Evolutionary conservation across 257 asterid genomes (phyloP), one percentile per base, ranked within the genome.

Genomic region (Solanum phureja): DNA sequence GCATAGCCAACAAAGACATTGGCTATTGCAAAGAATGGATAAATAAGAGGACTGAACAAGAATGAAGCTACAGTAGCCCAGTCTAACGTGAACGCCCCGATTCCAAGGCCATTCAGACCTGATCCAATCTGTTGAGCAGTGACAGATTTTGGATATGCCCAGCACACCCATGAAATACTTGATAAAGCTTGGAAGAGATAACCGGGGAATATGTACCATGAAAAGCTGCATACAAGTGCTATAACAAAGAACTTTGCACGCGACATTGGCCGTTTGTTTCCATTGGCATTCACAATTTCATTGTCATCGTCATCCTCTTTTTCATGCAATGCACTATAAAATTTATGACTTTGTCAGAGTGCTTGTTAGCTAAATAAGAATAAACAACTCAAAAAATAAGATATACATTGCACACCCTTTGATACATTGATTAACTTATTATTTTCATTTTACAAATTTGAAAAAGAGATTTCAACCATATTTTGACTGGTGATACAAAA

Each of bases 61-160:
- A 94, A 95, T 7, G 98, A 93, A 13, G 98, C 94, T 1, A 94
- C 94, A 0, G 89, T 92, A 0, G 98, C 76, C 98, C 98, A 95
- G 58, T 95, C 98, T 8, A 95, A 89, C 0, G 98, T 92, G 81
- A 93, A 34, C 2, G 98, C 94, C 37, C 98, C 98, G 7, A 93
- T 33, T 18, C 98, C 98, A 1, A 95, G 92, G 3, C 98, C 98
- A 11, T 83, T 88, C 18, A 95, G 69, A 3, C 98, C 98, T 2
- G 98, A 95, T 2, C 98, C 98, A 0, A 95, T 88, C 64, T 95
- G 98, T 3, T 95, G 96, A 81, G 97, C 98, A 0, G 98, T 95
- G 6, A 95, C 98, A 2, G 98, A 95, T 21, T 90, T 89, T 23
- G 98, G 98, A 62, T 89, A 95, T 19, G 88, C 94, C 98, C 98